Percentiles rank a stretch among this genome's conserved stretches.
phyloP scores from a whole-genome alignment of 2,329 filamentous ascomycete species.

The Claviceps maximensis region DNA sequence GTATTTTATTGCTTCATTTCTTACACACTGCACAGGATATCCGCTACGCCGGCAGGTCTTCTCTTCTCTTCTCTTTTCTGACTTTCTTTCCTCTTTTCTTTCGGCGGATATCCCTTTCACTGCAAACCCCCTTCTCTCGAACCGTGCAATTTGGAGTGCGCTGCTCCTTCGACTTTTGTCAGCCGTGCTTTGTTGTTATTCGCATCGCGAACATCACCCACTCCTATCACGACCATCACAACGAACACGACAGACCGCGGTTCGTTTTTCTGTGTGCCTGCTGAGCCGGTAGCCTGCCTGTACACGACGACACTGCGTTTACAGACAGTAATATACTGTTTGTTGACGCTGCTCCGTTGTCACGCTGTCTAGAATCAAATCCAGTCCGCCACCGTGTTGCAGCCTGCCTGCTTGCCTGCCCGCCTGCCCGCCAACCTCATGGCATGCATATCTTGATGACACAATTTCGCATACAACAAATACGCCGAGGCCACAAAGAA shows the following conservation, averaged over 20 bases:
- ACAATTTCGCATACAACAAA: neutral
- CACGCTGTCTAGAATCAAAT: neutral
- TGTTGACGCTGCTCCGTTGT: neutral
- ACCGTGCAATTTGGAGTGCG: neutral
- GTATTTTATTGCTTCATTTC: slow-evolving; percentile 5
- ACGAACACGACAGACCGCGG: neutral
- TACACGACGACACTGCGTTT: neutral
- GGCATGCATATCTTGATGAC: slow-evolving; percentile 3
- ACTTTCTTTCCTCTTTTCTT: neutral
- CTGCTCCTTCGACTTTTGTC: neutral
- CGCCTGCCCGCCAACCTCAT: neutral
- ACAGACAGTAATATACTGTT: neutral
- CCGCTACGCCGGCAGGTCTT: neutral
- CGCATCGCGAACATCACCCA: neutral
- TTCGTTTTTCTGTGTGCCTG: neutral
- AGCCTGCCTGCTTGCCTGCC: neutral
- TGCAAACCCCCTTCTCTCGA: neutral
- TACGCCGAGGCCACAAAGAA: neutral
- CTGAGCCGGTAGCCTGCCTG: neutral
- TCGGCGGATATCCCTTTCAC: neutral
- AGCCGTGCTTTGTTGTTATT: neutral
- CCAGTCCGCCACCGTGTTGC: neutral
- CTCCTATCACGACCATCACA: neutral
- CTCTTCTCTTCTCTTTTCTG: neutral
- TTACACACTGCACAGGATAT: neutral